Base-by-base conservation (phyloP, 495 filamentous ascomycete species). In the Antarctomyces pellizariae region DNA sequence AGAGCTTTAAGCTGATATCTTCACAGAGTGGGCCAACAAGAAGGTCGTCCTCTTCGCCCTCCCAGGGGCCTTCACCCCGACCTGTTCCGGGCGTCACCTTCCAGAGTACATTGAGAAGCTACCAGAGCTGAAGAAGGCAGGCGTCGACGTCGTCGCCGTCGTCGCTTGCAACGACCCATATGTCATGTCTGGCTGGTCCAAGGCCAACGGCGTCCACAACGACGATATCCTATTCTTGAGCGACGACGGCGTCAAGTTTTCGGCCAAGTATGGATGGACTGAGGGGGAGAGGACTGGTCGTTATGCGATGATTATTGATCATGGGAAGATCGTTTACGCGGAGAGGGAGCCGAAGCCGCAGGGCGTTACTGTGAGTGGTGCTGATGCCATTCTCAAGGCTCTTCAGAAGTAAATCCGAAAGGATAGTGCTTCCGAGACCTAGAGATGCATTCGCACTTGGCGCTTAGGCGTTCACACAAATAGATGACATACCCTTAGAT, bases 171-270 rank as follows among this genome's bases (percentile, higher is more conserved):
- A 95, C 50, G 82, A 92, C 59, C 61, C 69, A 28, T 90, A 62
- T 48, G 83, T 95, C 42, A 90, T 90, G 78, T 68, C 66, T 43
- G 84, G 84, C 28, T 95, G 84, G 84, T 74, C 70, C 46, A 92
- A 91, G 65, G 84, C 82, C 38, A 90, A 92, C 56, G 62, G 60
- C 18, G 62, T 89, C 41, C 75, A 67, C 45, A 64, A 65, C 25
- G 71, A 89, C 29, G 64, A 71, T 35, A 78, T 89, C 41, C 75
- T 86, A 36, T 91, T 95, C 66, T 65, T 86, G 41, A 70, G 67
- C 34, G 84, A 95, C 49, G 52, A 64, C 39, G 71, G 67, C 30
- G 61, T 64, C 36, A 59, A 57, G 34, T 92, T 92, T 61, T 74
- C 71, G 53, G 69, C 72, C 57, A 59, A 56, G 41, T 62, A 84